Base-by-base conservation (phyloP, 2,329 filamentous ascomycete species). In the Lachnellula subtilissima region DNA sequence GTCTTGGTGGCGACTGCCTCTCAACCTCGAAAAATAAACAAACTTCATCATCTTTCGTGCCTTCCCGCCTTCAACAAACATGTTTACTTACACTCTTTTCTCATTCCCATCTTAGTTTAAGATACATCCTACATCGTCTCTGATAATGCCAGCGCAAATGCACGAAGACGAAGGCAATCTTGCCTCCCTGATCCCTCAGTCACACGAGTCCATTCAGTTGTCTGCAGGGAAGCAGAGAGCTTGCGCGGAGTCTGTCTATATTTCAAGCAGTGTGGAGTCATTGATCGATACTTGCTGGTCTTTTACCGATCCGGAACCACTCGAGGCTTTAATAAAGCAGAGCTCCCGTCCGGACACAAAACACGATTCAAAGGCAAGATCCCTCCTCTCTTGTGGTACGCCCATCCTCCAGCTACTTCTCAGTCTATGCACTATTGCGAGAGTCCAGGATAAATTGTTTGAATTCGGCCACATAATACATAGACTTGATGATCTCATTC, bases 401-500 rank as follows among this genome's bases (percentile, higher is more conserved):
- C 49, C 63, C 1, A 60, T 66, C 36, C 8, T 64, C 11, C 28
- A 52, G 12, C 58, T 67, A 1, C 46, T 67, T 2, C 15, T 50
- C 25, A 49, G 47, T 14, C 51, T 65, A 25, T 56, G 61, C 36
- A 43, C 15, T 15, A 12, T 37, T 2, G 47, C 11, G 1, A 63
- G 63, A 23, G 50, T 43, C 23, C 52, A 55, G 7, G 56, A 58
- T 8, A 39, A 25, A 11, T 52, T 47, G 1, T 23, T 6, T n/a
- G 46, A 57, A 12, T 50, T 51, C n/a, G 12, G 57, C 12, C 54
- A 64, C 9, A 50, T 63, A 5, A 42, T 67, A 9, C 43, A 62
- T 35, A 73, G 83, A 48, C 69, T 84, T n/a, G 71, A 80, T 37
- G 81, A 87, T 55, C 70, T 87, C 15, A 71, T 83, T 5, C 74